These are phyloP conservation scores for Eucalyptus urophylla DNA, from an alignment of 345 rosid species.

Conservation along the genomic window DNA sequence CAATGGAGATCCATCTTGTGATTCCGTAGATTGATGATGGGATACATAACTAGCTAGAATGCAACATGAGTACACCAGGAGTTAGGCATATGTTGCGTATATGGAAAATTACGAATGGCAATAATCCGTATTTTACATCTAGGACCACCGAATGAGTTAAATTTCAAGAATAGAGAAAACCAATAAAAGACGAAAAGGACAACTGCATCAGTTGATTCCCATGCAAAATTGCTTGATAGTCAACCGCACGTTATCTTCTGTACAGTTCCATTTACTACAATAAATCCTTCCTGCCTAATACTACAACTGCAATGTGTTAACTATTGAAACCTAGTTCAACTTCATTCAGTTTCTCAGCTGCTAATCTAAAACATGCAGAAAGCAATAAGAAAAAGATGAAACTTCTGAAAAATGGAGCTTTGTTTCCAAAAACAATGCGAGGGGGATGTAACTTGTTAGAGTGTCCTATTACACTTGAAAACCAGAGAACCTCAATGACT, in stretches of 20 bases:
- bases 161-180: background rate
- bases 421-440: background rate
- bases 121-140: background rate
- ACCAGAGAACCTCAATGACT: background rate
- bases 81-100: background rate
- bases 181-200: background rate
- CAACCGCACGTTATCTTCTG: background rate
- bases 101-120: background rate
- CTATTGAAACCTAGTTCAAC: background rate
- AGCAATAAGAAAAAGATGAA: background rate
- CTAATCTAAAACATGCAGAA: background rate
- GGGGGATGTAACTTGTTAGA: background rate
- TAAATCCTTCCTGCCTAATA: background rate
- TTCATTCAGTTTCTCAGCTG: background rate
- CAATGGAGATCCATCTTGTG: slow-evolving; percentile 96
- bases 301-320: background rate
- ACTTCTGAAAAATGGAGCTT: background rate
- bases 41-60: slow-evolving; percentile 79
- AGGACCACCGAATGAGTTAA: background rate
- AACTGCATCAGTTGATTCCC: background rate
- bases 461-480: background rate
- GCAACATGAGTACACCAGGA: background rate
- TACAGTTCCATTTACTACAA: background rate
- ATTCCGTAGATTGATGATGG: slow-evolving; percentile 72
- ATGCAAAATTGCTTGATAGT: background rate